Percentiles rank a stretch among this genome's conserved stretches.
These are phyloP conservation scores for Massariosphaeria phaeospora DNA, from an alignment of 495 filamentous ascomycete genomes.

Conservation along the genomic window DNA sequence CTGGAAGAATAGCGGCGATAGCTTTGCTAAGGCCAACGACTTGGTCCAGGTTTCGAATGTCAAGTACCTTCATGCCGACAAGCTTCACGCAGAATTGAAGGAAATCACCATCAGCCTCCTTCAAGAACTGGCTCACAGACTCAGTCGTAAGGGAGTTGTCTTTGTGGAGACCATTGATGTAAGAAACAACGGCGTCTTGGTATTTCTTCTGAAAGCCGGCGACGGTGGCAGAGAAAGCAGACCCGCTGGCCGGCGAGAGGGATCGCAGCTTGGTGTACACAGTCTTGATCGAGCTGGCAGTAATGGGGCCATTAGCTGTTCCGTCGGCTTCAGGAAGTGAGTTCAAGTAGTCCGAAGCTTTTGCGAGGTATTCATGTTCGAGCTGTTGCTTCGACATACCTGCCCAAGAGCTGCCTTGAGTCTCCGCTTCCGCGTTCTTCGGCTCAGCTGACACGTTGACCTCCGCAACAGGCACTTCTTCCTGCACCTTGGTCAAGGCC, in stretches of 20 bases:
- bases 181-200: neutral
- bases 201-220: neutral
- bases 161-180: conserved; percentile 2
- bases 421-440: no score
- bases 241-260: neutral
- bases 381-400: neutral
- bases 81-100: conserved; percentile 1
- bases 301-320: no score
- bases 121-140: neutral
- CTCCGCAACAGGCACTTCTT: no score
- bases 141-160: neutral
- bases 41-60: neutral
- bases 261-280: neutral
- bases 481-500: no score
- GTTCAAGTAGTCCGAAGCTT: neutral
- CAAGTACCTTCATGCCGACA: neutral
- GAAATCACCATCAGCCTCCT: conserved; percentile 1
- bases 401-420: no score
- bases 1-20: neutral
- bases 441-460: no score
- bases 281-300: neutral
- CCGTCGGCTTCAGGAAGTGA: neutral
- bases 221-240: neutral
- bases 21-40: conserved; percentile 8
- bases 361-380: neutral